Evolutionary conservation across 768 basidiomycete genomes (phyloP).

Genomic region (Trametes sanguinea): DNA sequence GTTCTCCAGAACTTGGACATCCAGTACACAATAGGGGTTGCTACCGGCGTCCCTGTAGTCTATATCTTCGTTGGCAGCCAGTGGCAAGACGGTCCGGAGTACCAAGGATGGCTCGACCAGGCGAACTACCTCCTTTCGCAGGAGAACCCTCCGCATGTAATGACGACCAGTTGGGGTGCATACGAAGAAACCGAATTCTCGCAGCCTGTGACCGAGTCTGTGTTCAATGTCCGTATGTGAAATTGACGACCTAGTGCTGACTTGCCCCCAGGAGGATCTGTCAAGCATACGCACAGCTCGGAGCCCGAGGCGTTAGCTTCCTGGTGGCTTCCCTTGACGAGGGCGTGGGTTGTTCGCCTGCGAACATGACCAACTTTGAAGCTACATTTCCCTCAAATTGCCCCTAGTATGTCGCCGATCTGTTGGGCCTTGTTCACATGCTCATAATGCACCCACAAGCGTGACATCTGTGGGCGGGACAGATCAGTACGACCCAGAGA

Average conservation of each 20-base stretch:
- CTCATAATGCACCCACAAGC: slow-evolving; percentile 12
- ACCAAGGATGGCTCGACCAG: slow-evolving; percentile 43
- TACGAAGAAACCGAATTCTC: slow-evolving; percentile 43
- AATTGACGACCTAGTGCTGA: slow-evolving; percentile 42
- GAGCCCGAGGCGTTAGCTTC: slow-evolving; percentile 36
- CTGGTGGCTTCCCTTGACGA: slow-evolving; percentile 40
- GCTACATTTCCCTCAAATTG: slow-evolving; percentile 38
- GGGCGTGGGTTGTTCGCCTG: slow-evolving; percentile 35
- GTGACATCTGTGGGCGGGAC: slow-evolving; percentile 39
- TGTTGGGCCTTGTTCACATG: not conserved
- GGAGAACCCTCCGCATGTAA: slow-evolving; percentile 29
- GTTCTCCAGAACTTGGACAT: slow-evolving; percentile 25
- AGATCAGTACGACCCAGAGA: slow-evolving; percentile 34
- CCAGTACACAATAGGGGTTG: slow-evolving; percentile 29
- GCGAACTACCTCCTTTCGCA: slow-evolving; percentile 37
- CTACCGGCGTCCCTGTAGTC: slow-evolving; percentile 53
- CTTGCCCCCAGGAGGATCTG: slow-evolving; percentile 39
- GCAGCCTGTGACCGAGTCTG: slow-evolving; percentile 19
- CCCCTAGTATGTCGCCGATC: slow-evolving; percentile 30
- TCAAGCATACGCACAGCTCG: slow-evolving; percentile 36
- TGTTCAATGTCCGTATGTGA: slow-evolving; percentile 50
- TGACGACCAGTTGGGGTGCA: slow-evolving; percentile 41
- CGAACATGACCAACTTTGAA: slow-evolving; percentile 33
- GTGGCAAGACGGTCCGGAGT: slow-evolving; percentile 20
- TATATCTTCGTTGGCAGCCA: slow-evolving; percentile 48